Base-by-base conservation (phyloP, 2,329 filamentous ascomycete genomes). In the Colletotrichum ledebouriae region DNA sequence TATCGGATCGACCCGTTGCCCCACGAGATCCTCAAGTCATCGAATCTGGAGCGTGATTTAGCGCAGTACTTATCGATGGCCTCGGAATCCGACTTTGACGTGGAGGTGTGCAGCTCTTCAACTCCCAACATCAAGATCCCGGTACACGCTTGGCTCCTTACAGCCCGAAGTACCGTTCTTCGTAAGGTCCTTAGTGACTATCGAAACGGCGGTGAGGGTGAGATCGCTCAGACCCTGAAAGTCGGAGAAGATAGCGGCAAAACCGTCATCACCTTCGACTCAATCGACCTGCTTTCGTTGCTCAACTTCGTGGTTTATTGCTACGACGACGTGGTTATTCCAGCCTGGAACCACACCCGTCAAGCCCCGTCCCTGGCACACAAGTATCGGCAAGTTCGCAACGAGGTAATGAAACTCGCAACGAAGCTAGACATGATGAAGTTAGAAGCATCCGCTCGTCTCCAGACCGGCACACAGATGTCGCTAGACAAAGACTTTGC, bases 391-490 rank as follows among this genome's bases (percentile, higher is more conserved):
- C 90, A 94, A 74, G 86, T 97, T 17, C 90, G 95, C 20, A 86
- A 84, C 0, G 95, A 98, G 75, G 82, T 98, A n/a, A 96, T 97
- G 90, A 95, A 90, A 71, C 73, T 94, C n/a, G 91, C 93, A 10
- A 87, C 87, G 1, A 86, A 87, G 63, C 84, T 98, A 1, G 88
- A 91, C 13, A 85, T 98, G 77, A 78, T 81, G 15, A 88, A 86
- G 37, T 83, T 98, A 4, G 94, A 98, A 79, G 86, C 89, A 47
- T 91, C 93, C 17, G 92, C 92, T 0, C 89, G 94, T 55, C 82
- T 93, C 41, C 94, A 97, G 86, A 87, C 86, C 5, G 83, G 86
- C 41, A 87, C 92, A 0, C 83, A 87, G 65, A 85, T 81, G 56
- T 89, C 86, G 15, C 80, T 98, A 74, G 85, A 91, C 72, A 75